Evolutionary conservation across 176 grass and related monocot species (phyloP).

Genomic region (Elymus sibiricus): DNA sequence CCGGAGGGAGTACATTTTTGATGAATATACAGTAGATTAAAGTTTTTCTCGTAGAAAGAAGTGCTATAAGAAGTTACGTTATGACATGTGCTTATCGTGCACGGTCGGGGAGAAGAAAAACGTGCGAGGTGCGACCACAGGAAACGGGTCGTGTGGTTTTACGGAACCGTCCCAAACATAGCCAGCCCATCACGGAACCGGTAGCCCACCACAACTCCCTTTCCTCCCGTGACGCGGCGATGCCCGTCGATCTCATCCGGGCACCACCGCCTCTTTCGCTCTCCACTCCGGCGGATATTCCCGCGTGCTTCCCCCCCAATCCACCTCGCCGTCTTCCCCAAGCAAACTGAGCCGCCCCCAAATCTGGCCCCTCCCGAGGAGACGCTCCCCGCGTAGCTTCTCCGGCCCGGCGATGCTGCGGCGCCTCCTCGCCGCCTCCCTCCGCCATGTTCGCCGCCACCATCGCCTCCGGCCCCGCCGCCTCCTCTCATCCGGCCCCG

Average conservation of each 20-base stretch:
- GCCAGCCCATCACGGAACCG: not conserved
- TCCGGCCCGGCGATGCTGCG: constrained; percentile 41
- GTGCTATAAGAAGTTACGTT: no score
- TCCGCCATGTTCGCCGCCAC: constrained; percentile 17
- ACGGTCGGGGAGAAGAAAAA: not conserved
- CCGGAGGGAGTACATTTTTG: no score
- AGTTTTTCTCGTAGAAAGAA: no score
- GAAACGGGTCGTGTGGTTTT: not conserved
- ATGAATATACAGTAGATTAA: no score
- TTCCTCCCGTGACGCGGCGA: not conserved
- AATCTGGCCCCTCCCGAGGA: not conserved
- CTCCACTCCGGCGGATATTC: constrained; percentile 43
- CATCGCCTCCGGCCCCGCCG: constrained; percentile 14
- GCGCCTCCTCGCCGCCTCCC: constrained; percentile 15
- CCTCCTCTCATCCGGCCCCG: constrained; percentile 19
- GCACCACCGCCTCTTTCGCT: not conserved
- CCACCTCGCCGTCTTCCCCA: constrained; percentile 34
- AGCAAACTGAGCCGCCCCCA: constrained; percentile 20
- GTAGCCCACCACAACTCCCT: not conserved
- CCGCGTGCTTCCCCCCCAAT: not conserved
- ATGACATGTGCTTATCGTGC: not conserved
- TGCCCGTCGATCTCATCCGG: not conserved
- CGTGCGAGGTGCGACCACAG: not conserved
- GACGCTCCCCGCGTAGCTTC: not conserved
- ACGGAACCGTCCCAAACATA: constrained; percentile 5